Conservation (phyloP, 345 rosid genomes). For the Barbarea vulgaris region DNA sequence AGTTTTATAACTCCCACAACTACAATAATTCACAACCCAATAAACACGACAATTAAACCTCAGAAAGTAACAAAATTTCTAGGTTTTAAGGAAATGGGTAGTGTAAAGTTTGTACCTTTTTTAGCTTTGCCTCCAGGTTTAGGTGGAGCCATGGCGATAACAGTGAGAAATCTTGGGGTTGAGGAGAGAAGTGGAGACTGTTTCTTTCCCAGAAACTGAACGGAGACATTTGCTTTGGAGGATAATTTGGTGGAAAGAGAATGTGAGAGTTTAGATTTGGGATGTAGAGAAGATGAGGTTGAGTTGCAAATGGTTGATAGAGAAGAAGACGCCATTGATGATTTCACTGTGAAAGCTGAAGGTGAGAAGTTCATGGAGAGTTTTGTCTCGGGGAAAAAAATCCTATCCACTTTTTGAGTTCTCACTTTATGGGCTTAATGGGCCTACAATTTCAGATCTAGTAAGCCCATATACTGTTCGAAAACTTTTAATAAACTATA, state of each 20-base stretch:
- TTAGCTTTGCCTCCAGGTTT: constrained; percentile 84
- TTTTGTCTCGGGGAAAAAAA: constrained; percentile 17
- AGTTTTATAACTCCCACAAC: constrained; percentile 79
- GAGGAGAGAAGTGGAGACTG: constrained; percentile 54
- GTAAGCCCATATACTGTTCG: neutral
- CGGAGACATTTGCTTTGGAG: constrained; percentile 51
- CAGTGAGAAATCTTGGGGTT: constrained; percentile 61
- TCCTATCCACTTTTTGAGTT: constrained; percentile 40
- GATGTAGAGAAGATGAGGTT: constrained; percentile 32
- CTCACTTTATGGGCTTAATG: constrained; percentile 17
- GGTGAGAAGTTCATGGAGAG: constrained; percentile 24
- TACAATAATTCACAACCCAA: constrained; percentile 23
- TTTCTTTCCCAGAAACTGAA: constrained; percentile 51
- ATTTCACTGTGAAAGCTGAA: constrained; percentile 13
- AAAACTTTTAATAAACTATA: neutral
- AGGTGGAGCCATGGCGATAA: constrained; percentile 96
- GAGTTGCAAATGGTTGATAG: constrained; percentile 40
- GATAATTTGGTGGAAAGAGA: constrained; percentile 52
- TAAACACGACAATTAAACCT: neutral
- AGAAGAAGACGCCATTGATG: constrained; percentile 65
- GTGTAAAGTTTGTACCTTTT: constrained; percentile 53
- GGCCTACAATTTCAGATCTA: neutral
- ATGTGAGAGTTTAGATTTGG: constrained; percentile 43
- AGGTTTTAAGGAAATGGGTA: constrained; percentile 14
- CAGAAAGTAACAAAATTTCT: neutral